Evolutionary conservation across 1,139 yeast species (phyloP), one percentile per base, ranked within the genome.

Genomic region (Hyphopichia pseudoburtonii): DNA sequence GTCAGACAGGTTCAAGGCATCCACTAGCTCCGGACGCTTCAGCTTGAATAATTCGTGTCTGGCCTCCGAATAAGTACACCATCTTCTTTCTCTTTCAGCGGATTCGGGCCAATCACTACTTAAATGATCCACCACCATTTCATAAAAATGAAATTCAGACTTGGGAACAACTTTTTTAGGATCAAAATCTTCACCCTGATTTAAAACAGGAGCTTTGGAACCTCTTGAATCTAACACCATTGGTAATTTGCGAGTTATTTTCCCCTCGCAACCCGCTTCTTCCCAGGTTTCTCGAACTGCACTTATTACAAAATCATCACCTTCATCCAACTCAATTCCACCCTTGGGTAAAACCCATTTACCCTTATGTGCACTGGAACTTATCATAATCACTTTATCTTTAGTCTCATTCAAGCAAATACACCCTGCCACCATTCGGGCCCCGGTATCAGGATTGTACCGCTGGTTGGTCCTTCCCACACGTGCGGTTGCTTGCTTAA

Each of bases 221-320:
- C 88, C 88, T 40, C 95, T 60, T 51, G 74, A 68, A 53, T 88
- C 96, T 36, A 73, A 74, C 18, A 86, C 82, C 2, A 75, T 66
- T 0, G 92, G 95, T 32, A 90, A 62, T 42, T 70, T 70, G 33
- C 54, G 49, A 2, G 68, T 50, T 11, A 88, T 71, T 14, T 58
- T 64, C 4, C 96, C 96, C 30, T 76, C 76, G 21, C 85, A 86
- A 0, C 98, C 98, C 0, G 96, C 95, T 60, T 92, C 99, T 60
- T 92, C 98, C 98, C 98, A 92, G 0, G 96, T 86, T 57, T 92
- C 98, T 41, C 99, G 68, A 12, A 75, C 67, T 0, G 97, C 97
- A 6, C 87, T 66, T 8, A 63, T 61, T 12, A 61, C 60, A 38
- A 46, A 69, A 50, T 73, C 76, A 29, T 78, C 80, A 2, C 76